Evolutionary conservation across 2,329 filamentous ascomycete genomes (phyloP).

Genomic region (Macrophomina phaseolina): DNA sequence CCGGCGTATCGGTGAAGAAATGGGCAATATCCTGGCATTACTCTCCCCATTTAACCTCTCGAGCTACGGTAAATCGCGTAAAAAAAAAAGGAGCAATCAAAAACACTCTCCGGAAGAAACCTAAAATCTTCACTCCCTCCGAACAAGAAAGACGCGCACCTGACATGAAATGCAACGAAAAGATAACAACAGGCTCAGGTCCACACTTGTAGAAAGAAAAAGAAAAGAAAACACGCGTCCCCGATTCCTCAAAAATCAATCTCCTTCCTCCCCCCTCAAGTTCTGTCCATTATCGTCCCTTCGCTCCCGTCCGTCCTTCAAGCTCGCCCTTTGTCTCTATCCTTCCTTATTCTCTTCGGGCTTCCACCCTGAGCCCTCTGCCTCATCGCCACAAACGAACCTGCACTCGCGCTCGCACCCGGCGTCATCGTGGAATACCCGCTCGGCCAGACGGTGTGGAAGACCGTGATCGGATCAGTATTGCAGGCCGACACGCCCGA

Average conservation of each 20-base stretch:
- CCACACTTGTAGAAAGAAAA: background rate
- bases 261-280: background rate
- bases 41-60: background rate
- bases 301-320: no score
- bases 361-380: background rate
- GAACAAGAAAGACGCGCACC: background rate
- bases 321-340: background rate
- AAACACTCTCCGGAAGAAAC: background rate
- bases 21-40: conserved; percentile 5
- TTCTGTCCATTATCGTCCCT: no score
- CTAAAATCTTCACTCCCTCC: background rate
- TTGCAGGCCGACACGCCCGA: background rate
- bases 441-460: conserved; percentile 11
- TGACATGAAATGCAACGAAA: background rate
- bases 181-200: background rate
- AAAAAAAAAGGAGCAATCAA: conserved; percentile 1
- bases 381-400: background rate
- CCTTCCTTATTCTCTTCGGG: background rate
- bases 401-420: background rate
- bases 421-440: background rate
- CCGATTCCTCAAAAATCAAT: background rate
- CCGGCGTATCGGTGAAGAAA: no score
- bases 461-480: conserved; percentile 11
- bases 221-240: background rate
- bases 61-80: background rate